Conservation (phyloP, 2,329 filamentous ascomycete species). For the Colletotrichum neosansevieriae region DNA sequence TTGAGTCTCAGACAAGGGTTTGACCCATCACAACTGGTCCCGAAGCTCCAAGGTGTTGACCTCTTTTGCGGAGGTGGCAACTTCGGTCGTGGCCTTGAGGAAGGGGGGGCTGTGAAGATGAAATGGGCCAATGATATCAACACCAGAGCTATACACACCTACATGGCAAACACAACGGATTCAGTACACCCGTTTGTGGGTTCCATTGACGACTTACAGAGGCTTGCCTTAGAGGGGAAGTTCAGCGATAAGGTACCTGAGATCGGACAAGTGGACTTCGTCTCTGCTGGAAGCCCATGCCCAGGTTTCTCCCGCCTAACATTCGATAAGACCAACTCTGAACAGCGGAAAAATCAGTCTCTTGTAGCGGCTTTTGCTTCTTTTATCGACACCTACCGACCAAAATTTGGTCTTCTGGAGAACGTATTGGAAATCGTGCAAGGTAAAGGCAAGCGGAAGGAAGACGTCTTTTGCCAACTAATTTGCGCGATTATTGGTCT, state of each 20-base stretch:
- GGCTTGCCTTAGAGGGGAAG: constrained; percentile 64
- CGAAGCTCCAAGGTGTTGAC: constrained; percentile 71
- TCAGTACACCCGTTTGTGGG: constrained; percentile 71
- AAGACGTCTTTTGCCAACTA: constrained; percentile 80
- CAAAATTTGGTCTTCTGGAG: constrained; percentile 81
- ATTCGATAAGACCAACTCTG: constrained; percentile 61
- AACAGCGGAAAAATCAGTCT: constrained; percentile 77
- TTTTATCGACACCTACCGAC: constrained; percentile 79
- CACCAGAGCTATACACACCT: constrained; percentile 74
- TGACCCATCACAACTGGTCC: constrained; percentile 53
- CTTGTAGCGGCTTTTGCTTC: constrained; percentile 82
- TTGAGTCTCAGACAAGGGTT: constrained; percentile 65
- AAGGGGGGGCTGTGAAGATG: constrained; percentile 74
- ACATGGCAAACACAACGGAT: constrained; percentile 72
- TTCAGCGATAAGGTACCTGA: constrained; percentile 62
- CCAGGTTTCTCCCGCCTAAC: constrained; percentile 80
- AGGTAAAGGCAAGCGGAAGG: constrained; percentile 56
- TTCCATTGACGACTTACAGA: constrained; percentile 78
- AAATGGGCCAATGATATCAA: constrained; percentile 77
- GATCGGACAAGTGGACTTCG: constrained; percentile 75
- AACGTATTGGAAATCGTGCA: constrained; percentile 78
- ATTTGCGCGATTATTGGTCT: constrained; percentile 79
- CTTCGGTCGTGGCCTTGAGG: constrained; percentile 81
- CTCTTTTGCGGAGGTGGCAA: constrained; percentile 85
- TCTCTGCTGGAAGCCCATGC: constrained; percentile 81